Percentiles rank a stretch among this genome's conserved stretches.
Evolutionary conservation across 495 filamentous ascomycete species (phyloP).

Genomic region (Aspergillus bertholletiae): DNA sequence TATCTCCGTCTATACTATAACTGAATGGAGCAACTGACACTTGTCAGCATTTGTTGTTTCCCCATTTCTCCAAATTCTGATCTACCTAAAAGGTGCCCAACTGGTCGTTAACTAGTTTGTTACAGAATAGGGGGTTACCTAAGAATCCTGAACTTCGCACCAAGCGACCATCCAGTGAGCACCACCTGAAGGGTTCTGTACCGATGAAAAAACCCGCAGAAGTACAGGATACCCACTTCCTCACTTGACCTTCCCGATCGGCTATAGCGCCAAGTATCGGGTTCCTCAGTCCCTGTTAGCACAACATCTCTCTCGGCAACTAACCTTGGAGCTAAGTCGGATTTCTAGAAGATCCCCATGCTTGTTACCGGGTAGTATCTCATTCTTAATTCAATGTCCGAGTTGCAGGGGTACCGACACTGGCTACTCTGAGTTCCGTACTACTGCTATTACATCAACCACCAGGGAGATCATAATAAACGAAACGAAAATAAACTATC

Average conservation of each 20-base stretch:
- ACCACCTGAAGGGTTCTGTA: too few species aligned
- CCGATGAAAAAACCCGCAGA: too few species aligned
- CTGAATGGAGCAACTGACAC: neutral
- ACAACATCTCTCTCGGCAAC: neutral
- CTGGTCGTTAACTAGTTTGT: neutral
- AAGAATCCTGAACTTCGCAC: too few species aligned
- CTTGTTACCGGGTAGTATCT: conserved; percentile 13
- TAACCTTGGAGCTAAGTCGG: conserved; percentile 4
- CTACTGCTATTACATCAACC: neutral
- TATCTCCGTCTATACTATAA: neutral
- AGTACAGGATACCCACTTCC: too few species aligned
- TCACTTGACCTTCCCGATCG: neutral
- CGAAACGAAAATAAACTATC: neutral
- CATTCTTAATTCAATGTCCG: conserved; percentile 17
- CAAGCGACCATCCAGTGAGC: too few species aligned
- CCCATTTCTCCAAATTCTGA: neutral
- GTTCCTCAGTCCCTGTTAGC: neutral
- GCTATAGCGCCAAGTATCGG: neutral
- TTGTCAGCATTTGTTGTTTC: neutral
- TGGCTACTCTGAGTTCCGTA: too few species aligned
- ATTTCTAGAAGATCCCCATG: conserved; percentile 14
- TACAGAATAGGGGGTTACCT: too few species aligned
- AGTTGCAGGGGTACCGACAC: neutral
- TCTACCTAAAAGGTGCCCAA: neutral
- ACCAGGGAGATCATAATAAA: neutral